A percentile compares a stretch with the other conserved stretches of the same genome.
Conservation (phyloP, 345 rosid species). For the Lumnitzera littorea region DNA sequence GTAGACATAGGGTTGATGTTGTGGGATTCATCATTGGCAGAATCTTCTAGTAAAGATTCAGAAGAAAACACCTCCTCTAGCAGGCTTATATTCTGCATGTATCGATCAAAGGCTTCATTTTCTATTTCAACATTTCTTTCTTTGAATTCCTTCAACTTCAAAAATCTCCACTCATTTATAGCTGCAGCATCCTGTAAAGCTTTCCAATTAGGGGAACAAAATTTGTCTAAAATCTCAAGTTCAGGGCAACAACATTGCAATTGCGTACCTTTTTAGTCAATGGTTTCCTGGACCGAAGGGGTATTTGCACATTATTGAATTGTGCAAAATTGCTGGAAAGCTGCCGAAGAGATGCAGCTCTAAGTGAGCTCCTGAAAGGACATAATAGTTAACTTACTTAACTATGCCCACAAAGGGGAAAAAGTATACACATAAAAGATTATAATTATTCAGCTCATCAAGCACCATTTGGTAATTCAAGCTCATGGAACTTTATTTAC, state of each 20-base stretch:
- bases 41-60: slow-evolving; percentile 34
- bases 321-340: slow-evolving; percentile 82
- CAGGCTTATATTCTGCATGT: slow-evolving; percentile 59
- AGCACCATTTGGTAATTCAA: background rate
- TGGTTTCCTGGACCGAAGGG: slow-evolving; percentile 71
- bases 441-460: background rate
- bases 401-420: background rate
- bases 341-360: slow-evolving; percentile 71
- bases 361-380: slow-evolving; percentile 49
- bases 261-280: slow-evolving; percentile 63
- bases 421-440: background rate
- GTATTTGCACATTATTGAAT: slow-evolving; percentile 65
- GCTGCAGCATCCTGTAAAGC: slow-evolving; percentile 67
- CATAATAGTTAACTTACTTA: too few species aligned
- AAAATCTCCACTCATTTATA: slow-evolving; percentile 90
- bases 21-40: slow-evolving; percentile 18
- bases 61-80: slow-evolving; percentile 69
- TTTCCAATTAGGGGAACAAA: background rate
- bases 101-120: slow-evolving; percentile 80
- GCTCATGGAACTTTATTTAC: too few species aligned
- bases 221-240: background rate
- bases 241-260: slow-evolving; percentile 6
- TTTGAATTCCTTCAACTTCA: slow-evolving; percentile 66
- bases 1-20: slow-evolving; percentile 17
- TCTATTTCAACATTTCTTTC: slow-evolving; percentile 68